Conservation (phyloP, 2,329 filamentous ascomycete species). For the Aureobasidium sp. region DNA sequence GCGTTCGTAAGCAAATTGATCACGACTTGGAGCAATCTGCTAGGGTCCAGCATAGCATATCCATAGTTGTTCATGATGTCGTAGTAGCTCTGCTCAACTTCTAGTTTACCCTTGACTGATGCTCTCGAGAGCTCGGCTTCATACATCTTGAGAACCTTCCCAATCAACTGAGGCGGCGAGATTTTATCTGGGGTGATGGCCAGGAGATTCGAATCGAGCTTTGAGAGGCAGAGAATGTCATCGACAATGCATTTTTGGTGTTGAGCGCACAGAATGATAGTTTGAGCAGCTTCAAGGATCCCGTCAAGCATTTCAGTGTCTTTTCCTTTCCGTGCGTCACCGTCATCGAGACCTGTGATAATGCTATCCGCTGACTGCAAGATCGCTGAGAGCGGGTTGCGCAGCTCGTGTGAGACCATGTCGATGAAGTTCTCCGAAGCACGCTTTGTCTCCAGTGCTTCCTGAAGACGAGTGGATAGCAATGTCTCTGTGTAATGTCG, state of each 20-base stretch:
- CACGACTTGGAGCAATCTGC: conserved; percentile 35
- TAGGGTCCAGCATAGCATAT: conserved; percentile 35
- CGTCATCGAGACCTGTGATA: conserved; percentile 23
- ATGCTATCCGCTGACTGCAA: conserved; percentile 38
- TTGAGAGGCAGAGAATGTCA: conserved; percentile 38
- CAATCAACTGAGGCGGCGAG: conserved; percentile 28
- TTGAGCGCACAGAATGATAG: conserved; percentile 22
- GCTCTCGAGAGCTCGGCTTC: conserved; percentile 30
- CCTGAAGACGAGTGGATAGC: conserved; percentile 24
- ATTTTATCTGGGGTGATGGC: conserved; percentile 34
- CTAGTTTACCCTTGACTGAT: conserved; percentile 23
- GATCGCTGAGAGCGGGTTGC: conserved; percentile 37
- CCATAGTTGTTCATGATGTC: conserved; percentile 22
- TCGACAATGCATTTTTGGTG: conserved; percentile 36
- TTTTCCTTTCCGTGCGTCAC: background rate
- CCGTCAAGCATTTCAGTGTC: conserved; percentile 9
- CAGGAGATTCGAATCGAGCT: conserved; percentile 25
- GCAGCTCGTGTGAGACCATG: conserved; percentile 34
- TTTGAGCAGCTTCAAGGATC: conserved; percentile 18
- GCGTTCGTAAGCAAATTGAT: conserved; percentile 38
- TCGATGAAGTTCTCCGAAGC: conserved; percentile 29
- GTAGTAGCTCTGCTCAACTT: conserved; percentile 29
- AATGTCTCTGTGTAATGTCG: conserved; percentile 26
- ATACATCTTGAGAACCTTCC: conserved; percentile 29
- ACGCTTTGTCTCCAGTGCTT: conserved; percentile 29